Evolutionary conservation across 108 stramenopile genomes (phyloP).

Genomic region (Mediolabrus comicus): DNA sequence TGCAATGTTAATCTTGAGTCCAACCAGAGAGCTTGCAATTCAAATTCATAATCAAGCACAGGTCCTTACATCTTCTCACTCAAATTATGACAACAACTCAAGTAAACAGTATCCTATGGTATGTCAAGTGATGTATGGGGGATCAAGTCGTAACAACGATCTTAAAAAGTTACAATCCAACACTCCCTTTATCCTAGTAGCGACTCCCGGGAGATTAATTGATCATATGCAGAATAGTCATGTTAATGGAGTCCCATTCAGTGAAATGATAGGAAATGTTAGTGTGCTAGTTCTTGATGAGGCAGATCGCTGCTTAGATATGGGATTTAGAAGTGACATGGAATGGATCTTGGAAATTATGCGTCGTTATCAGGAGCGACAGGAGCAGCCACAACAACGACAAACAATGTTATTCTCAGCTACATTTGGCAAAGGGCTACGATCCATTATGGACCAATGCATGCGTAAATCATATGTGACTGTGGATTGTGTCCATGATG

Average conservation of each 20-base stretch:
- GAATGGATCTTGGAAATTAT: conserved; percentile 54
- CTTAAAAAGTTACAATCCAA: conserved; percentile 22
- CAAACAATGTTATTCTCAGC: conserved; percentile 87
- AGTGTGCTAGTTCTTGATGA: conserved; percentile 78
- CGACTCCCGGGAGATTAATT: conserved; percentile 80
- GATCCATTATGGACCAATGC: conserved; percentile 54
- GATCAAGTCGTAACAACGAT: conserved; percentile 63
- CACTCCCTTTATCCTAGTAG: conserved; percentile 68
- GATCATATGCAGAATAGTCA: conserved; percentile 80
- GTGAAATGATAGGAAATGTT: conserved; percentile 29
- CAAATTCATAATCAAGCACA: conserved; percentile 49
- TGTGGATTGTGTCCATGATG: conserved; percentile 47
- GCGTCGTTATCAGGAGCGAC: background rate
- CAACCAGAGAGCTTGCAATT: conserved; percentile 42
- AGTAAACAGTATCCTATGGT: conserved; percentile 24
- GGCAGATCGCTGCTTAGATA: conserved; percentile 87
- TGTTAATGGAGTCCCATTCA: conserved; percentile 26
- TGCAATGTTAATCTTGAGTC: conserved; percentile 43
- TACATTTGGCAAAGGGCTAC: conserved; percentile 59
- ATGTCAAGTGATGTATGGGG: conserved; percentile 60
- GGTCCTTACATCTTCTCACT: conserved; percentile 55
- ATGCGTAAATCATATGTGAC: conserved; percentile 47
- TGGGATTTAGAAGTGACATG: conserved; percentile 87
- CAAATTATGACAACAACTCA: conserved; percentile 33
- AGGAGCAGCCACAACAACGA: conserved; percentile 19